These are phyloP conservation scores for Chenopodium suecicum DNA, from an alignment of 148 eudicot species.

Conservation along the genomic window DNA sequence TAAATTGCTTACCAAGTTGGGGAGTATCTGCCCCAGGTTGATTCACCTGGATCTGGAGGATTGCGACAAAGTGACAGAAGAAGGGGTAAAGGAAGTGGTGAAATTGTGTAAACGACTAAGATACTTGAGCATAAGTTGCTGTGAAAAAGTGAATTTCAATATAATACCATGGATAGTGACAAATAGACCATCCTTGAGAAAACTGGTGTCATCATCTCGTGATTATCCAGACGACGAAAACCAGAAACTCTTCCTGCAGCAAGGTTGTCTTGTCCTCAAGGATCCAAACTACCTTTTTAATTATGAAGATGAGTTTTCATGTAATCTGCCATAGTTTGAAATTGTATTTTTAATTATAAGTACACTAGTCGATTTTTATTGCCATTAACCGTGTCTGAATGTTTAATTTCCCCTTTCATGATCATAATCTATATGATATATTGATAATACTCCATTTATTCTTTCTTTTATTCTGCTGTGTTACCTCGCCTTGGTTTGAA, in stretches of 20 bases:
- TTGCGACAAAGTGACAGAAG: slow-evolving; percentile 24
- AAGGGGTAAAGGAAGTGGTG: slow-evolving; percentile 28
- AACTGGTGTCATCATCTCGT: slow-evolving; percentile 19
- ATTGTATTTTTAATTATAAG: neutral
- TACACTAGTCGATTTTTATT: too few species aligned
- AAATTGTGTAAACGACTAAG: slow-evolving; percentile 25
- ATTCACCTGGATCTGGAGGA: slow-evolving; percentile 19
- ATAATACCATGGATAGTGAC: slow-evolving; percentile 25
- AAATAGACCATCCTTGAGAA: slow-evolving; percentile 22
- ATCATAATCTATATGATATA: too few species aligned
- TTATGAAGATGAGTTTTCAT: too few species aligned
- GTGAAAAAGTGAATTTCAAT: slow-evolving; percentile 9
- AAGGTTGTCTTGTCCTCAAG: slow-evolving; percentile 5
- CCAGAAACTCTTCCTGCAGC: slow-evolving; percentile 12
- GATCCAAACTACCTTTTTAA: neutral
- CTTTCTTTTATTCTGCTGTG: too few species aligned
- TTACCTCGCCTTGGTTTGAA: too few species aligned
- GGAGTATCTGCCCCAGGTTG: slow-evolving; percentile 18
- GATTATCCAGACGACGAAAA: slow-evolving; percentile 14
- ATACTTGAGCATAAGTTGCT: slow-evolving; percentile 18
- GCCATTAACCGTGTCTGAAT: too few species aligned
- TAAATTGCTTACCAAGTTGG: slow-evolving; percentile 16
- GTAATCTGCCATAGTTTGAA: neutral
- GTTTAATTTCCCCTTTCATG: too few species aligned
- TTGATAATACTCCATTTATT: too few species aligned